Percentiles rank a stretch among this genome's conserved stretches.
Evolutionary conservation across 2,329 filamentous ascomycete genomes (phyloP).

Genomic region (Colletotrichum liaoningense): DNA sequence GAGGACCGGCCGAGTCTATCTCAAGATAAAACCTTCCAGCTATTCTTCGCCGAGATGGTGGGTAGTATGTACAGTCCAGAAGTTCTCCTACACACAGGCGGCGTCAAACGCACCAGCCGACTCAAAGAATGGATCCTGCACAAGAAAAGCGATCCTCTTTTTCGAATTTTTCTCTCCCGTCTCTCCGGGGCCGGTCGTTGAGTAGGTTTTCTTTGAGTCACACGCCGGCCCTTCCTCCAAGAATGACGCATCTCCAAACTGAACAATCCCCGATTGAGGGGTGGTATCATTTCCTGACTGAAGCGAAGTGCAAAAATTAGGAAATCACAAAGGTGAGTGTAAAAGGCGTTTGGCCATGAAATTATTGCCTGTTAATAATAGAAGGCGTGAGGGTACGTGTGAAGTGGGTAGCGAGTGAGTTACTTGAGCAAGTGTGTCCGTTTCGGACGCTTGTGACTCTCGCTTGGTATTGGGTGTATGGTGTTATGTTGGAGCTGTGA

Average conservation of each 20-base stretch:
- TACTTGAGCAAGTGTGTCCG: not conserved
- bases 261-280: conserved; percentile 20
- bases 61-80: conserved; percentile 27
- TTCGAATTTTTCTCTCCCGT: not conserved
- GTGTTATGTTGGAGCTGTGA: not conserved
- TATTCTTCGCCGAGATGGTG: not conserved
- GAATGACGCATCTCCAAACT: conserved; percentile 15
- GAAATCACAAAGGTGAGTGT: conserved; percentile 5
- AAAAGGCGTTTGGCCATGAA: conserved; percentile 20
- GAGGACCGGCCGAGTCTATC: not conserved
- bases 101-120: conserved; percentile 11
- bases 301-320: conserved; percentile 29
- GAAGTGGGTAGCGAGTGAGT: not conserved
- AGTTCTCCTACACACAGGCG: conserved; percentile 10
- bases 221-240: not conserved
- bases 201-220: not conserved
- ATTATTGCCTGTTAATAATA: conserved; percentile 20
- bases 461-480: not conserved
- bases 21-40: not conserved
- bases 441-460: conserved; percentile 4
- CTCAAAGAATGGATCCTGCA: not conserved
- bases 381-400: not conserved
- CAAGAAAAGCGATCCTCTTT: not conserved
- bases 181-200: not conserved
- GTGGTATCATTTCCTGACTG: conserved; percentile 39